Evolutionary conservation across 1,284 basidiomycete species (phyloP).

Genomic region (Leccinum griseonigrum): DNA sequence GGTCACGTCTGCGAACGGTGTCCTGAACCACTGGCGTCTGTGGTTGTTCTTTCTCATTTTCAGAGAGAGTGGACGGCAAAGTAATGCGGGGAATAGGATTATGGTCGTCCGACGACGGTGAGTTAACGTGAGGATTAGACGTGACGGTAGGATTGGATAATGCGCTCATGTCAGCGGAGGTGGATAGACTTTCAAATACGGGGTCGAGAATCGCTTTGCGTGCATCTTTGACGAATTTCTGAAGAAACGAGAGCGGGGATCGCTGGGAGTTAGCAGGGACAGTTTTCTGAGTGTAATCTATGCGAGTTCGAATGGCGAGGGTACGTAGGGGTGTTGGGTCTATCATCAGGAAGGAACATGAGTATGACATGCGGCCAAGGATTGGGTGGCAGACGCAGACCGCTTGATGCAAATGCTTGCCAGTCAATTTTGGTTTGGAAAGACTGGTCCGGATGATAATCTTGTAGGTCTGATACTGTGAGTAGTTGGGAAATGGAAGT

Average conservation of each 20-base stretch:
- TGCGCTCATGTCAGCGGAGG: slow-evolving; percentile 15
- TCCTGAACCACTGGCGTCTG: slow-evolving; percentile 26
- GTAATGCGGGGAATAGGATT: slow-evolving; percentile 16
- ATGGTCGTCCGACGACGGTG: slow-evolving; percentile 23
- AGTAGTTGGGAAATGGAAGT: slow-evolving; percentile 3
- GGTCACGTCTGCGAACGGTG: slow-evolving; percentile 38
- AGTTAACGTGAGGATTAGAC: slow-evolving; percentile 27
- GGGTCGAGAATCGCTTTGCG: slow-evolving; percentile 58
- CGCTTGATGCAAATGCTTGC: slow-evolving; percentile 31
- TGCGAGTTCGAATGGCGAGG: slow-evolving; percentile 39
- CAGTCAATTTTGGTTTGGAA: slow-evolving; percentile 32
- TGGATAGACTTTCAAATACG: slow-evolving; percentile 43
- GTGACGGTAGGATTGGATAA: slow-evolving; percentile 29
- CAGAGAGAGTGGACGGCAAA: slow-evolving; percentile 36
- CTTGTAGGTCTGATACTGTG: slow-evolving; percentile 35
- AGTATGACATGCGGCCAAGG: slow-evolving; percentile 1
- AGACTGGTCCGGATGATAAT: slow-evolving; percentile 32
- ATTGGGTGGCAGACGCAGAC: slow-evolving; percentile 19
- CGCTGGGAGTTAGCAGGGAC: slow-evolving; percentile 39
- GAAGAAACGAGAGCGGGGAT: slow-evolving; percentile 56
- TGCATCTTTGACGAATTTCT: slow-evolving; percentile 55
- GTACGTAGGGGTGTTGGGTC: slow-evolving; percentile 46
- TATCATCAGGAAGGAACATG: slow-evolving; percentile 15
- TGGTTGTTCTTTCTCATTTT: slow-evolving; percentile 40
- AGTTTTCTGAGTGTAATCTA: slow-evolving; percentile 37